Conservation (phyloP, 2,329 filamentous ascomycete species). For the Colletotrichum graminicola region DNA sequence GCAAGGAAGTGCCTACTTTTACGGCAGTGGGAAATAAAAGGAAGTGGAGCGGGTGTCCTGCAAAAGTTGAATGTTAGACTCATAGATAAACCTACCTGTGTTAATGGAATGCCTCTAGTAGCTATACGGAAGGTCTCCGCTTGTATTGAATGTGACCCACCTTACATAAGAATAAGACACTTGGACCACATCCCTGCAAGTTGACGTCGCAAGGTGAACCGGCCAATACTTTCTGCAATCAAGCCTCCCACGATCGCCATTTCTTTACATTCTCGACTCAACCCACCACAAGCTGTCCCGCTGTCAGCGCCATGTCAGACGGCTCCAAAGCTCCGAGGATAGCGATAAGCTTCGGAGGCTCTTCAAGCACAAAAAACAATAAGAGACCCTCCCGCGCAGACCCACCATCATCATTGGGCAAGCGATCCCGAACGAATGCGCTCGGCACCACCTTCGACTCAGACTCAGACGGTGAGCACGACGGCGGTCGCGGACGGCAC, state of each 20-base stretch:
- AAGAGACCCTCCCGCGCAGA: slow-evolving; percentile 29
- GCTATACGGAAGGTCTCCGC: neutral
- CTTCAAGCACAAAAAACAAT: slow-evolving; percentile 29
- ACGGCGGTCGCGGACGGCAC: slow-evolving; percentile 49
- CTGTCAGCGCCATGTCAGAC: slow-evolving; percentile 36
- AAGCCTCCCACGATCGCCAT: slow-evolving; percentile 3
- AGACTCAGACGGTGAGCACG: slow-evolving; percentile 49
- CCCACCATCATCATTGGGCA: slow-evolving; percentile 61
- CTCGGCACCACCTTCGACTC: slow-evolving; percentile 60
- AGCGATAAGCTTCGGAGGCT: slow-evolving; percentile 42
- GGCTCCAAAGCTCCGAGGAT: slow-evolving; percentile 34
- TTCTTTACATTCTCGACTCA: neutral
- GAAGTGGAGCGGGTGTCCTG: slow-evolving; percentile 4
- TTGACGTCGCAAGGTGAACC: slow-evolving; percentile 39
- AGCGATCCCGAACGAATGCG: slow-evolving; percentile 59
- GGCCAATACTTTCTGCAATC: slow-evolving; percentile 16
- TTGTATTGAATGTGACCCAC: slow-evolving; percentile 11
- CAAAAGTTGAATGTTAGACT: neutral
- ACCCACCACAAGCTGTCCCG: neutral
- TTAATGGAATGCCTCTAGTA: slow-evolving; percentile 8
- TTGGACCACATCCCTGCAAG: slow-evolving; percentile 20
- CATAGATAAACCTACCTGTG: slow-evolving; percentile 8
- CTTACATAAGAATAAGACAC: slow-evolving; percentile 35
- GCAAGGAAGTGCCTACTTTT: neutral
- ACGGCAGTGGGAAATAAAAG: neutral